Evolutionary conservation across 257 asterid species (phyloP).

Genomic region (Agastache rugosa): DNA sequence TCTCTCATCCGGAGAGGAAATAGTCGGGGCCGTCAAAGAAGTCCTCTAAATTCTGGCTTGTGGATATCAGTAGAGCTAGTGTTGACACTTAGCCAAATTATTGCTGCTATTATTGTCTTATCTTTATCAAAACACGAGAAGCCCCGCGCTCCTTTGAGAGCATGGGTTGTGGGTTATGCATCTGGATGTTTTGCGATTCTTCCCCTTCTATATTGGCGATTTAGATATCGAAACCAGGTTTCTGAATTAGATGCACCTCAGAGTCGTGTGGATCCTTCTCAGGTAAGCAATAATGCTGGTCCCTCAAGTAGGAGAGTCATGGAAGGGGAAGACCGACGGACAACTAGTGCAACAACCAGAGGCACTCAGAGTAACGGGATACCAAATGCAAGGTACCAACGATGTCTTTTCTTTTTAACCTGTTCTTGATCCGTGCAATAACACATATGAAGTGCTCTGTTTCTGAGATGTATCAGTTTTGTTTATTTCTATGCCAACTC

Average conservation of each 20-base stretch:
- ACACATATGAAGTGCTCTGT: slow-evolving; percentile 10
- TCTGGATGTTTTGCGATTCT: slow-evolving; percentile 82
- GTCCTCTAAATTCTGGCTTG: slow-evolving; percentile 82
- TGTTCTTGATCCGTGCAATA: slow-evolving; percentile 4
- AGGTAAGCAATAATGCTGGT: slow-evolving; percentile 48
- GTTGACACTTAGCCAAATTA: slow-evolving; percentile 80
- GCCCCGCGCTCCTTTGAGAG: slow-evolving; percentile 78
- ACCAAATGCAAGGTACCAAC: slow-evolving; percentile 65
- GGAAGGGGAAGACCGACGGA: slow-evolving; percentile 60
- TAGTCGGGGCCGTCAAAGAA: slow-evolving; percentile 72
- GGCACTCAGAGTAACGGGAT: slow-evolving; percentile 49
- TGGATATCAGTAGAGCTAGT: slow-evolving; percentile 90
- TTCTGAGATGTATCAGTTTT: neutral
- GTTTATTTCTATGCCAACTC: slow-evolving; percentile 3
- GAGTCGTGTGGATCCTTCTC: slow-evolving; percentile 53
- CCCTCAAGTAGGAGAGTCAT: slow-evolving; percentile 53
- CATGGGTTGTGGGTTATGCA: slow-evolving; percentile 91
- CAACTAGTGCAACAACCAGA: slow-evolving; percentile 52
- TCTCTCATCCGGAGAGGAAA: slow-evolving; percentile 70
- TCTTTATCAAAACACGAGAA: slow-evolving; percentile 78
- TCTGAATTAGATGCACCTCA: slow-evolving; percentile 71
- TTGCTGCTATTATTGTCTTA: slow-evolving; percentile 78
- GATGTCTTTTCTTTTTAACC: neutral
- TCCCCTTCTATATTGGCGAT: slow-evolving; percentile 95
- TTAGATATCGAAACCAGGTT: slow-evolving; percentile 68